Evolutionary conservation across 148 eudicot species (phyloP).

Genomic region (Arbutus unedo): DNA sequence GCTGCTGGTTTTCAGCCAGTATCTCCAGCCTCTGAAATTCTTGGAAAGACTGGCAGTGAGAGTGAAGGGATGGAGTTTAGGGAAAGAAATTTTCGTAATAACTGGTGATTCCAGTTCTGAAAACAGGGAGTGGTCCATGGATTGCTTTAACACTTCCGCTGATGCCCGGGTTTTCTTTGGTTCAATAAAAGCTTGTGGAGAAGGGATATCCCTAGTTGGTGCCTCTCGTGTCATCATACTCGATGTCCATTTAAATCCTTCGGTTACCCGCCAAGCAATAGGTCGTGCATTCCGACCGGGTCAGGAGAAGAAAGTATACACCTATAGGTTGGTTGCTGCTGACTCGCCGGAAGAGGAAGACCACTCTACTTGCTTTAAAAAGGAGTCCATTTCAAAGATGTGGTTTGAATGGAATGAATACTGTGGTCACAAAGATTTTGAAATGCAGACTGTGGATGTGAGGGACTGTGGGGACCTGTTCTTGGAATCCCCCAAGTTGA

Average conservation of each 20-base stretch:
- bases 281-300: conserved; percentile 97
- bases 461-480: conserved; percentile 61
- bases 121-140: conserved; percentile 67
- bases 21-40: conserved; percentile 71
- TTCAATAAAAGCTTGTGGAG: conserved; percentile 90
- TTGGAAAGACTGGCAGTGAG: conserved; percentile 50
- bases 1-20: conserved; percentile 78
- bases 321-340: conserved; percentile 71
- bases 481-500: conserved; percentile 48
- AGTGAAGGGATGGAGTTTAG: conserved; percentile 53
- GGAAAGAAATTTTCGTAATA: conserved; percentile 68
- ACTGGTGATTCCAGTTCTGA: conserved; percentile 63
- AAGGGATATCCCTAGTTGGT: conserved; percentile 94
- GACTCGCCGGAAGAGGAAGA: conserved; percentile 83
- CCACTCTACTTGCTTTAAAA: conserved; percentile 67
- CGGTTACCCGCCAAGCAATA: conserved; percentile 91
- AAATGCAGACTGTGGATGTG: conserved; percentile 51
- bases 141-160: conserved; percentile 63
- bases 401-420: conserved; percentile 91
- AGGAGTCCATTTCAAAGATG: conserved; percentile 80
- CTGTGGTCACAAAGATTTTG: conserved; percentile 45
- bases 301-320: conserved; percentile 65
- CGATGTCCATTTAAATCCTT: conserved; percentile 80
- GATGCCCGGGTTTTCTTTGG: conserved; percentile 84
- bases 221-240: conserved; percentile 85